These are phyloP conservation scores for Scedosporium apiospermum DNA, from an alignment of 2,329 filamentous ascomycete species.

Conservation along the genomic window DNA sequence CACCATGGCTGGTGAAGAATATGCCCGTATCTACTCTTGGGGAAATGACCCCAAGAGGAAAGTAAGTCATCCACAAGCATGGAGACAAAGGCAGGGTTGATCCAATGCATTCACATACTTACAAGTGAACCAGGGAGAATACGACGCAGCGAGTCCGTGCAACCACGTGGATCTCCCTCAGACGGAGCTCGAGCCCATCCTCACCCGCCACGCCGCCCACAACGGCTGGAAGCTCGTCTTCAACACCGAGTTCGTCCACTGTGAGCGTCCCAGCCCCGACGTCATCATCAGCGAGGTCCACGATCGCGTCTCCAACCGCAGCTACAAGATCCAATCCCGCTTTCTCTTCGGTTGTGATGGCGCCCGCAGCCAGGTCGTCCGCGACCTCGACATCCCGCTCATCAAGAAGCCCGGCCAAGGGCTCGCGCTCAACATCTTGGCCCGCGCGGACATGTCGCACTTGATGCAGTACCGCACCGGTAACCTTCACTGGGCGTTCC, in stretches of 20 bases:
- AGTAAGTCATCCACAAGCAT: slow-evolving; percentile 16
- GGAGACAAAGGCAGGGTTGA: background rate
- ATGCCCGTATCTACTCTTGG: slow-evolving; percentile 39
- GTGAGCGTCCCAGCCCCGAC: slow-evolving; percentile 13
- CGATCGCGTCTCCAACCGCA: slow-evolving; percentile 23
- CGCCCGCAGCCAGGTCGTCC: slow-evolving; percentile 26
- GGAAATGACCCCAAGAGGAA: slow-evolving; percentile 34
- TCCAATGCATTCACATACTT: background rate
- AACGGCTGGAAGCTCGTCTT: slow-evolving; percentile 27
- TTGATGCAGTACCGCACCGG: slow-evolving; percentile 39
- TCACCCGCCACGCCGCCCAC: slow-evolving; percentile 24
- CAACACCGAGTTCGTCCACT: slow-evolving; percentile 23
- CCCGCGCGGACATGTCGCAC: slow-evolving; percentile 38
- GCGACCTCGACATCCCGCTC: slow-evolving; percentile 27
- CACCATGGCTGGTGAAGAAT: slow-evolving; percentile 43
- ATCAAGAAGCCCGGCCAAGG: slow-evolving; percentile 30
- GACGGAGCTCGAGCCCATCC: slow-evolving; percentile 30
- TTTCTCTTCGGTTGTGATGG: slow-evolving; percentile 49
- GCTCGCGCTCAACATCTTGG: slow-evolving; percentile 28
- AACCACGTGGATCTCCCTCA: slow-evolving; percentile 31
- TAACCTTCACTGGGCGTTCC: slow-evolving; percentile 52
- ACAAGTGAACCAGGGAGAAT: slow-evolving; percentile 25
- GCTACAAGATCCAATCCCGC: slow-evolving; percentile 35
- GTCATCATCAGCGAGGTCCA: slow-evolving; percentile 20
- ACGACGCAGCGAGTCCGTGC: slow-evolving; percentile 31